Evolutionary conservation across 2,329 filamentous ascomycete genomes (phyloP).

Genomic region (Aotearoamyces nothofagi): DNA sequence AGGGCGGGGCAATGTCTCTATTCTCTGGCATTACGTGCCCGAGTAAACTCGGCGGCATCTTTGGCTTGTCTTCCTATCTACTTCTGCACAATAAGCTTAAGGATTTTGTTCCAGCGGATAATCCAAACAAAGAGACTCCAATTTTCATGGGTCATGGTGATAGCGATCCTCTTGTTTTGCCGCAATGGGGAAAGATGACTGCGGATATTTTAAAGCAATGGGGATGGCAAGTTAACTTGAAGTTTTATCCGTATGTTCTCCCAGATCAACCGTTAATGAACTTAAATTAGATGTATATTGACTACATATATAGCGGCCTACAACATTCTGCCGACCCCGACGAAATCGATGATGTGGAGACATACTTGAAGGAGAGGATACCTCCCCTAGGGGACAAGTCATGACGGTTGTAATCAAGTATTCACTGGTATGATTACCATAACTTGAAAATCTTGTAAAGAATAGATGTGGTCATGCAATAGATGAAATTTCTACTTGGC

Average conservation of each 20-base stretch:
- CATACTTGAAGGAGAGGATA: slow-evolving; percentile 31
- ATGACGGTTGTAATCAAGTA: no score
- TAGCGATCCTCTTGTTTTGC: slow-evolving; percentile 56
- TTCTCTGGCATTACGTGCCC: slow-evolving; percentile 61
- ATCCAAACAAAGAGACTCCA: slow-evolving; percentile 58
- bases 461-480: no score
- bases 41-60: slow-evolving; percentile 71
- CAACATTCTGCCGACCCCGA: slow-evolving; percentile 60
- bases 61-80: slow-evolving; percentile 66
- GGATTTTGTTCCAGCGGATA: slow-evolving; percentile 36
- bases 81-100: slow-evolving; percentile 51
- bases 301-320: slow-evolving; percentile 36
- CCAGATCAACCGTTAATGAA: background rate
- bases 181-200: slow-evolving; percentile 52
- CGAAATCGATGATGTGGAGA: slow-evolving; percentile 73
- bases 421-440: no score
- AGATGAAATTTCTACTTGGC: no score
- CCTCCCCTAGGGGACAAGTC: slow-evolving; percentile 26
- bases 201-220: slow-evolving; percentile 49
- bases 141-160: slow-evolving; percentile 87
- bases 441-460: no score
- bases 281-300: background rate
- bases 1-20: slow-evolving; percentile 79
- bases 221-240: slow-evolving; percentile 62
- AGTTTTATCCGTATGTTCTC: slow-evolving; percentile 51